Evolutionary conservation across 2,329 filamentous ascomycete species (phyloP), one percentile per base, ranked within the genome.

Genomic region (Sporothrix inflata): DNA sequence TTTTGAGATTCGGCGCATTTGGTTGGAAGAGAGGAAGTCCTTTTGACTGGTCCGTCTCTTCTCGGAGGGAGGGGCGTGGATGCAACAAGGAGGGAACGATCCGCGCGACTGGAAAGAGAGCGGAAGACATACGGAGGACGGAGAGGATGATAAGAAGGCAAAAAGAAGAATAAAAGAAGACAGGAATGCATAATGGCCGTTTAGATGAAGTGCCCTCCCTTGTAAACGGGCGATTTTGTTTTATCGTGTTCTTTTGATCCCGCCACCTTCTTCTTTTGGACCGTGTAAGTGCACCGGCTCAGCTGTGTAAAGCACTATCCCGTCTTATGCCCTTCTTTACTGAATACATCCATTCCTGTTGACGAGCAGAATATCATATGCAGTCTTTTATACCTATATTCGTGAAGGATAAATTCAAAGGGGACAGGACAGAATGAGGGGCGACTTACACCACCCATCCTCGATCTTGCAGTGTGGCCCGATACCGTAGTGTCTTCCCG

Each of bases 1-100:
- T 69, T 57, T 69, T 69, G 66, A 51, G 30, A 38, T 53, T 55
- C 27, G 47, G 47, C n/a, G 66, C 47, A 16, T 69, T 34, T 69
- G 66, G 49, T 42, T 68, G 49, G 66, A 42, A 40, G 66, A 68
- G 27, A 24, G 27, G 6, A 40, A 38, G 45, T 27, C 24, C 24
- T 51, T 67, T 38, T 51, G 27, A 67, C 40, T 66, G 61, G 61
- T 40, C 38, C 7, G 11, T n/a, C 14, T 19, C 21, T 42, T 42
- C 21, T 27, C 27, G 19, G 38, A 8, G 24, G 45, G 63, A 53
- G 65, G 65, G 47, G 65, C 34, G 65, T 68, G 65, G 4, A 68
- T 24, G 47, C 65, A 68, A 4, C 30, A 68, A 68, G 38, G 4
- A 11, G 55, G 4, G 27, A 34, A 16, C 34, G 16, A n/a, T 47